phyloP scores from a whole-genome alignment of 1,284 basidiomycete genomes.

The Puccinia horiana region DNA sequence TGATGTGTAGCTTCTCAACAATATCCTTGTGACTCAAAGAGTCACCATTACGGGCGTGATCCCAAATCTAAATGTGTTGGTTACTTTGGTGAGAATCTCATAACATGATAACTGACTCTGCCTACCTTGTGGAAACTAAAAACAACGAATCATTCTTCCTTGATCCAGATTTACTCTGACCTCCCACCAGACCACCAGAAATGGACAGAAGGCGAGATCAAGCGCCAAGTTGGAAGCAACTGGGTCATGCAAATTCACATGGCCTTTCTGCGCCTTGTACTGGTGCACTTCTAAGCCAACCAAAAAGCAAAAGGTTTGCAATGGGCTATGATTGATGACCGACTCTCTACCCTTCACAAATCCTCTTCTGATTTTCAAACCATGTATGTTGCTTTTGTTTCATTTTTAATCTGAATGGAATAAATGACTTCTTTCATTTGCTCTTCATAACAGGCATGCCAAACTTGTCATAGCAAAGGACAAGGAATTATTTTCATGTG shows the following conservation, averaged over 20 bases:
- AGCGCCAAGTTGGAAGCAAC: neutral
- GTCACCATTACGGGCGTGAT: neutral
- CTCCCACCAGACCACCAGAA: neutral
- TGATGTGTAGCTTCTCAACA: neutral
- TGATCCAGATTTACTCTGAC: constrained; percentile 1
- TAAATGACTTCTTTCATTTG: neutral
- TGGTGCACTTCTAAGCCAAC: neutral
- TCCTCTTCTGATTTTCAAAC: neutral
- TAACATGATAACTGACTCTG: neutral
- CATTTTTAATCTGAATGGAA: neutral
- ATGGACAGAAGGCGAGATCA: neutral
- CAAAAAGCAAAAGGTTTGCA: neutral
- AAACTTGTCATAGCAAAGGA: too few relatives aligned
- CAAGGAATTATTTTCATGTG: neutral
- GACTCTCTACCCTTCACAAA: too few relatives aligned
- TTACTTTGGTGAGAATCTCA: neutral
- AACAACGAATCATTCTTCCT: too few relatives aligned
- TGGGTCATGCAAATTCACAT: neutral
- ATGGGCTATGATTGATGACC: neutral
- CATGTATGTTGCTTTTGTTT: neutral
- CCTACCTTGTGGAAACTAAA: too few relatives aligned
- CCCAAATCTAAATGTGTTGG: neutral
- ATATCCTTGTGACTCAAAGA: neutral
- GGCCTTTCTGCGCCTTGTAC: neutral
- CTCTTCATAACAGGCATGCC: neutral